phyloP scores from a whole-genome alignment of 2,329 filamentous ascomycete species.

The Cadophora gregata region DNA sequence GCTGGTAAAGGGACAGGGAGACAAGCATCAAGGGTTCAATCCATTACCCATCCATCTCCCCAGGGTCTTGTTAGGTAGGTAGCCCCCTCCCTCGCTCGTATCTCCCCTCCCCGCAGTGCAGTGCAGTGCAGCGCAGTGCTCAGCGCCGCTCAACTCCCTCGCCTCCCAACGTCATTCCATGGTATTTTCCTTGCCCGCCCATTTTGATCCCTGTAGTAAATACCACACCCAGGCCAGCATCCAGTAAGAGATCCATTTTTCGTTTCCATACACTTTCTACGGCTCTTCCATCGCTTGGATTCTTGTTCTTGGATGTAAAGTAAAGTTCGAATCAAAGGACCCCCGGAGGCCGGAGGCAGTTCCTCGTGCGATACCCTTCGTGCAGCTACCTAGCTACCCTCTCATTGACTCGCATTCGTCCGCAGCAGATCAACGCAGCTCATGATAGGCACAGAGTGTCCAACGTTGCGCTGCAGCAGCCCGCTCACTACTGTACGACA shows the following conservation, averaged over 20 bases:
- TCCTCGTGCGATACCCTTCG: background rate
- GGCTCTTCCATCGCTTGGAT: background rate
- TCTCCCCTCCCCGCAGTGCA: background rate
- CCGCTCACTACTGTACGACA: slow-evolving; percentile 10
- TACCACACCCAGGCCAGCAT: background rate
- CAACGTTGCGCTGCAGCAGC: background rate
- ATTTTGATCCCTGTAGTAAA: slow-evolving; percentile 4
- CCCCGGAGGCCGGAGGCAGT: background rate
- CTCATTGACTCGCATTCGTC: background rate
- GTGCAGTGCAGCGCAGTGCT: background rate
- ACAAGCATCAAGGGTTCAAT: slow-evolving; percentile 16
- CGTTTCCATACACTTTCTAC: background rate
- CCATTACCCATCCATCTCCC: background rate
- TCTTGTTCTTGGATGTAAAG: background rate
- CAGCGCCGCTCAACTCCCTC: background rate
- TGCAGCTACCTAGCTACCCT: background rate
- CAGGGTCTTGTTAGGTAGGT: slow-evolving; percentile 5
- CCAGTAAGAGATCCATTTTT: slow-evolving; percentile 4
- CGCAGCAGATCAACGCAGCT: background rate
- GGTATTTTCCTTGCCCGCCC: slow-evolving; percentile 6
- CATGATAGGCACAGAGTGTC: background rate
- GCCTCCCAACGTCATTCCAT: slow-evolving; percentile 15
- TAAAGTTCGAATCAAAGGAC: background rate
- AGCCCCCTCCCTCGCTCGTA: background rate
- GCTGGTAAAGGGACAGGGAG: background rate